phyloP scores from a whole-genome alignment of 768 basidiomycete genomes.

The Mycena leptocephala region DNA sequence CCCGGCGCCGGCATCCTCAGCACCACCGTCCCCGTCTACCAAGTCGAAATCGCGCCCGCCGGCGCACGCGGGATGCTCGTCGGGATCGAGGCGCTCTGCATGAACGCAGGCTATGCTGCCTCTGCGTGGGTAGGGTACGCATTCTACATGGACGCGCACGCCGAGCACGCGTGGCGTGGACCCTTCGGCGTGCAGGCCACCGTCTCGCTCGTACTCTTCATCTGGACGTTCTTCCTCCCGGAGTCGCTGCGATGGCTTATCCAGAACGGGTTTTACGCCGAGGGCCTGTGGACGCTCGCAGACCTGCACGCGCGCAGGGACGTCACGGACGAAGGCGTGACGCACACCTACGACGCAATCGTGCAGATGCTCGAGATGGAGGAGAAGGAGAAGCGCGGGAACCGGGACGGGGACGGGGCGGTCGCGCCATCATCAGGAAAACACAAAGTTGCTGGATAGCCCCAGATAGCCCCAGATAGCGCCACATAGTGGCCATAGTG shows the following conservation, averaged over 20 bases:
- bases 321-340: slow-evolving; percentile 56
- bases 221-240: slow-evolving; percentile 65
- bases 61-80: slow-evolving; percentile 68
- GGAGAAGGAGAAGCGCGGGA: slow-evolving; percentile 48
- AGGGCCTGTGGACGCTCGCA: slow-evolving; percentile 68
- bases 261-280: slow-evolving; percentile 64
- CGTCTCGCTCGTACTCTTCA: slow-evolving; percentile 62
- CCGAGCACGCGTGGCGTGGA: slow-evolving; percentile 70
- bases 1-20: slow-evolving; percentile 67
- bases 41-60: slow-evolving; percentile 65
- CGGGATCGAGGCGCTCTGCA: slow-evolving; percentile 68
- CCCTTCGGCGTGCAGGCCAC: slow-evolving; percentile 71
- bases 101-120: slow-evolving; percentile 66
- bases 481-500: too few relatives aligned
- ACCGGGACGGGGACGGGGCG: slow-evolving; percentile 50
- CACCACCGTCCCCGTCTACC: slow-evolving; percentile 66
- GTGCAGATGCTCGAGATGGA: slow-evolving; percentile 54
- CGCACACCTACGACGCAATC: slow-evolving; percentile 63
- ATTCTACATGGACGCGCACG: slow-evolving; percentile 63
- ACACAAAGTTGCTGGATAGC: too few relatives aligned
- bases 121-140: slow-evolving; percentile 66
- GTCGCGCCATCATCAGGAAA: slow-evolving; percentile 54
- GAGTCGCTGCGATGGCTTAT: slow-evolving; percentile 72
- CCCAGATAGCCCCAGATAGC: too few relatives aligned
- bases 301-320: slow-evolving; percentile 71